These are phyloP conservation scores for Didymellaceae sp. DNA, from an alignment of 2,329 filamentous ascomycete genomes.

Conservation along the genomic window DNA sequence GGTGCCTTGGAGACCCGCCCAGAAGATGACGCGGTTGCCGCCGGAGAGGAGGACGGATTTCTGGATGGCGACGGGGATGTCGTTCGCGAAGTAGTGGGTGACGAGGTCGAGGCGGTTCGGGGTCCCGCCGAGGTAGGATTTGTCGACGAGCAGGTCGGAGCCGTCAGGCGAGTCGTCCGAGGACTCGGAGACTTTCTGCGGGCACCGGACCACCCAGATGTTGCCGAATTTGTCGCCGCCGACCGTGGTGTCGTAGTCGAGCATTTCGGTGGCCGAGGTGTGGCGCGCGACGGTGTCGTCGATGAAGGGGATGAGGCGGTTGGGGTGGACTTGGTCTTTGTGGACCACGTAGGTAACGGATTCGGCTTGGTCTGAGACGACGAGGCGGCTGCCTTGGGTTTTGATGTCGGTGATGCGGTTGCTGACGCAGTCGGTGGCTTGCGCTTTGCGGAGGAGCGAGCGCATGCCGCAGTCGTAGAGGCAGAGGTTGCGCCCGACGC, in stretches of 20 bases:
- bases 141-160: conserved; percentile 87
- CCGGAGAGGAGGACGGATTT: conserved; percentile 91
- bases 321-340: conserved; percentile 77
- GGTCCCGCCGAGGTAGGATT: conserved; percentile 87
- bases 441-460: conserved; percentile 89
- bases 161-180: conserved; percentile 92
- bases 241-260: conserved; percentile 95
- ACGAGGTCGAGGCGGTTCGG: conserved; percentile 84
- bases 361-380: conserved; percentile 92
- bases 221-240: conserved; percentile 99
- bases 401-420: conserved; percentile 88
- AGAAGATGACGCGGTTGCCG: conserved; percentile 88
- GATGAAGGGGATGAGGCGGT: conserved; percentile 89
- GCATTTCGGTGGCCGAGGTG: conserved; percentile 90
- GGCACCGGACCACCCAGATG: conserved; percentile 88
- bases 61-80: conserved; percentile 88
- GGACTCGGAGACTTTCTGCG: conserved; percentile 83
- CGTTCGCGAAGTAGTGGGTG: conserved; percentile 88
- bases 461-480: conserved; percentile 94
- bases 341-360: conserved; percentile 92
- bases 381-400: conserved; percentile 87
- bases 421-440: conserved; percentile 73
- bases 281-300: conserved; percentile 90
- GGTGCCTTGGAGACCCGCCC: conserved; percentile 93
- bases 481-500: conserved; percentile 79